Evolutionary conservation across 495 filamentous ascomycete genomes (phyloP).

Genomic region (Penicillium diatomitis): DNA sequence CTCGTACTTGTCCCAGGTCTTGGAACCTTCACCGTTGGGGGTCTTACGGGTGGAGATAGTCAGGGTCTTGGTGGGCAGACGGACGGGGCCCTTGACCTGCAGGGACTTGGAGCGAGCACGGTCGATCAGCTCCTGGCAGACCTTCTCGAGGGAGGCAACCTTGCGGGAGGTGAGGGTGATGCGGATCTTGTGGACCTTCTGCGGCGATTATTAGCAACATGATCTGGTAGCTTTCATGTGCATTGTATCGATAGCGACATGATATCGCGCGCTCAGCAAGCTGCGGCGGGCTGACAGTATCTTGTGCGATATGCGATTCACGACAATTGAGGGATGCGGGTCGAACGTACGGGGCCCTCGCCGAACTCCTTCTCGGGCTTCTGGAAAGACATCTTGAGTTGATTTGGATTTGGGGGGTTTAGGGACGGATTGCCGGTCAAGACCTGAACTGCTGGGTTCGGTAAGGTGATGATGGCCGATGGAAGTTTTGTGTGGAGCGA

Average conservation of each 20-base stretch:
- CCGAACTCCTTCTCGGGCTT: slow-evolving; percentile 93
- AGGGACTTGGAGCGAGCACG: slow-evolving; percentile 98
- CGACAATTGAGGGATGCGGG: neutral
- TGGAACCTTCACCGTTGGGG: slow-evolving; percentile 97
- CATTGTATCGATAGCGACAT: slow-evolving; percentile 5
- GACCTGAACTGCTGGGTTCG: slow-evolving; percentile 58
- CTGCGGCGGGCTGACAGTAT: neutral
- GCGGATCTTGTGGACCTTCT: slow-evolving; percentile 97
- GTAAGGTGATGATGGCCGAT: slow-evolving; percentile 71
- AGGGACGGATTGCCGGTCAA: slow-evolving; percentile 42
- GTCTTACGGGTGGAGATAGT: slow-evolving; percentile 95
- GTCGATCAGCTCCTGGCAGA: slow-evolving; percentile 95
- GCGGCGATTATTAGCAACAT: slow-evolving; percentile 11
- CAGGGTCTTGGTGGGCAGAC: slow-evolving; percentile 94
- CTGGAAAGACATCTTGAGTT: slow-evolving; percentile 81
- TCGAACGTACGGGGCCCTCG: slow-evolving; percentile 61
- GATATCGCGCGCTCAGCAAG: neutral
- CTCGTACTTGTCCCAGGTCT: slow-evolving; percentile 99
- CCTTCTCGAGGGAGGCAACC: slow-evolving; percentile 93
- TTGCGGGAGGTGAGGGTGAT: slow-evolving; percentile 95
- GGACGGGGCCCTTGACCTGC: slow-evolving; percentile 96
- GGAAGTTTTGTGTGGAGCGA: slow-evolving; percentile 24
- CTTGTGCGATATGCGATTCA: neutral
- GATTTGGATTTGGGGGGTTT: slow-evolving; percentile 7
- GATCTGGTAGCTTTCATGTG: neutral